A percentile compares a stretch with the other conserved stretches of the same genome.
Conservation (phyloP, 1,284 basidiomycete genomes). For the Spongispora temasekensis region DNA sequence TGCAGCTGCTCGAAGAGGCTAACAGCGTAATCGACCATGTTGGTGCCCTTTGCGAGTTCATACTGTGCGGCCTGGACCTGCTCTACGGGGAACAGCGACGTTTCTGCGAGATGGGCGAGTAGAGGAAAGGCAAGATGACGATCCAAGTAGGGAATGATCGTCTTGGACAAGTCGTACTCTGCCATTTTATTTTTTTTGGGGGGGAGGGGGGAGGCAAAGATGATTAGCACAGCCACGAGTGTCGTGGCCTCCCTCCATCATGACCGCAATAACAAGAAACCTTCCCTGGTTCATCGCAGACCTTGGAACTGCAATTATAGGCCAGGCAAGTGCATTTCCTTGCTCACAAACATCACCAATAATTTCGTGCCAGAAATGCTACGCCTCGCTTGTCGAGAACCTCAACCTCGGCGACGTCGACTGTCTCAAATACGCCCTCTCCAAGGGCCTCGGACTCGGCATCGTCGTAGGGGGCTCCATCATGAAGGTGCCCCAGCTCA, state of each 20-base stretch:
- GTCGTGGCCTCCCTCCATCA: slow-evolving; percentile 48
- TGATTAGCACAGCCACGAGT: slow-evolving; percentile 30
- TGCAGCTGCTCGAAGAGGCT: slow-evolving; percentile 78
- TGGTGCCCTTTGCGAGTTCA: slow-evolving; percentile 95
- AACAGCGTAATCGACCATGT: slow-evolving; percentile 93
- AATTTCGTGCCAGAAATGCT: slow-evolving; percentile 70
- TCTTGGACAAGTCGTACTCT: slow-evolving; percentile 88
- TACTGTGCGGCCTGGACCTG: slow-evolving; percentile 88
- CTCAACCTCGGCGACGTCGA: slow-evolving; percentile 80
- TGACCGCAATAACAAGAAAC: slow-evolving; percentile 72
- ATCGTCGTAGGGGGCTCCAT: slow-evolving; percentile 94
- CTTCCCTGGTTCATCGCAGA: slow-evolving; percentile 83
- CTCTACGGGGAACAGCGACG: slow-evolving; percentile 69
- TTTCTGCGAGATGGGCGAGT: slow-evolving; percentile 82
- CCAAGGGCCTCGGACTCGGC: slow-evolving; percentile 90
- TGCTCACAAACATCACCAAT: background rate
- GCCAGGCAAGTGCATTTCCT: slow-evolving; percentile 57
- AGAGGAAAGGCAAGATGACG: slow-evolving; percentile 93
- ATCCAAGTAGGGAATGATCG: slow-evolving; percentile 91
- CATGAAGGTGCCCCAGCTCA: slow-evolving; percentile 92
- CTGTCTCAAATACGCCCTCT: slow-evolving; percentile 90
- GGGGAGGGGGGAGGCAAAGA: slow-evolving; percentile 12
- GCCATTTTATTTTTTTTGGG: slow-evolving; percentile 57
- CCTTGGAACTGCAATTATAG: slow-evolving; percentile 80
- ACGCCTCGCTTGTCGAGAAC: slow-evolving; percentile 87